phyloP scores from a whole-genome alignment of 1,139 yeast genomes.

The Suhomyces bokatorum region DNA sequence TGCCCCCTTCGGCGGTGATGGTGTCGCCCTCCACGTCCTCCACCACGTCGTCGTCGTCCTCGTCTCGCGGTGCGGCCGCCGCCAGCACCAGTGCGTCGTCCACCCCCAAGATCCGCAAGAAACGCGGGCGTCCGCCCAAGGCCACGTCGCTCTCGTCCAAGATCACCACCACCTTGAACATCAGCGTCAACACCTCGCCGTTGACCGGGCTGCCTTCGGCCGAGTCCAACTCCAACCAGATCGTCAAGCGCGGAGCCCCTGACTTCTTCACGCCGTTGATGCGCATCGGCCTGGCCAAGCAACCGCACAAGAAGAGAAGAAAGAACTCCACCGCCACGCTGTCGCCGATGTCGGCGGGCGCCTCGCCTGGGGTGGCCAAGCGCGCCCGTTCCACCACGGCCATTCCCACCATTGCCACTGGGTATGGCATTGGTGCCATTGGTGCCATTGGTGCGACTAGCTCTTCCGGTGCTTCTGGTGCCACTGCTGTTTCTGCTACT shows the following conservation, averaged over 20 bases:
- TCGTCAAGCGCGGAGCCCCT: constrained; percentile 46
- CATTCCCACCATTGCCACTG: not conserved
- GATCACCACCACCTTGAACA: constrained; percentile 46
- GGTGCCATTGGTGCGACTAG: not conserved
- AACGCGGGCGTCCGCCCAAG: constrained; percentile 52
- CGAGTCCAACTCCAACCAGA: constrained; percentile 37
- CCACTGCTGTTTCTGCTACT: constrained; percentile 4
- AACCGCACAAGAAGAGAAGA: constrained; percentile 17
- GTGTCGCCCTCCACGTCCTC: not conserved
- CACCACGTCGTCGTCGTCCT: not conserved
- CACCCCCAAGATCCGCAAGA: constrained; percentile 34
- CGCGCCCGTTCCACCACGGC: constrained; percentile 5
- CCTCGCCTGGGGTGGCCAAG: constrained; percentile 9
- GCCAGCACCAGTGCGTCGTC: constrained; percentile 3
- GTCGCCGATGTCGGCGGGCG: constrained; percentile 5
- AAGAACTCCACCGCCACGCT: constrained; percentile 11
- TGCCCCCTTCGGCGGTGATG: no score
- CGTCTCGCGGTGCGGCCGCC: not conserved
- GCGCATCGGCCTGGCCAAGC: constrained; percentile 41
- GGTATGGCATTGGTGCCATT: no score
- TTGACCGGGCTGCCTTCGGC: constrained; percentile 24
- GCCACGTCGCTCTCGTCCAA: constrained; percentile 41
- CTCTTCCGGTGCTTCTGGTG: no score
- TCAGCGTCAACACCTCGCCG: constrained; percentile 40
- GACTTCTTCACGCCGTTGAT: constrained; percentile 49